Evolutionary conservation across 805 yeast genomes (phyloP).

Genomic region (Starmerella geochares): DNA sequence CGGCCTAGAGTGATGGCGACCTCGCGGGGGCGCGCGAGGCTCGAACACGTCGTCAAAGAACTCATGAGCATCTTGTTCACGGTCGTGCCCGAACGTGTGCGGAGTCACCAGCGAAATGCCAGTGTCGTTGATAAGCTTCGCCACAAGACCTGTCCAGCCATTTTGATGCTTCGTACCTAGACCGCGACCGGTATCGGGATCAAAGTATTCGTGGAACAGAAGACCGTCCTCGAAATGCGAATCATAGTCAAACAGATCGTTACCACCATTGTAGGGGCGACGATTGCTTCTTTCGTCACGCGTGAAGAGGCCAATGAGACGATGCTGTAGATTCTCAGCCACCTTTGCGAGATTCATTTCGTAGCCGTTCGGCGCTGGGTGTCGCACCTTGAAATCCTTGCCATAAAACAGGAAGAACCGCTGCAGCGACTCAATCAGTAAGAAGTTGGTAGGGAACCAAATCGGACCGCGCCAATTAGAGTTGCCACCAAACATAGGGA

Average conservation of each 20-base stretch:
- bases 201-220: constrained; percentile 79
- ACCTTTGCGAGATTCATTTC: constrained; percentile 36
- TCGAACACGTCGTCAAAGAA: constrained; percentile 32
- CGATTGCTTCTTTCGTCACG: constrained; percentile 43
- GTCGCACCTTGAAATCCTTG: constrained; percentile 69
- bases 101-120: constrained; percentile 51
- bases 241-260: constrained; percentile 43
- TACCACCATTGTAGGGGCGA: constrained; percentile 65
- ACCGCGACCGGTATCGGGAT: constrained; percentile 91
- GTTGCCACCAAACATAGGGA: constrained; percentile 92
- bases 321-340: constrained; percentile 80
- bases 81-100: constrained; percentile 28
- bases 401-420: constrained; percentile 84
- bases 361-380: constrained; percentile 53
- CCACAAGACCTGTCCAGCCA: constrained; percentile 93
- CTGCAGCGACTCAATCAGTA: constrained; percentile 76
- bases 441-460: constrained; percentile 88
- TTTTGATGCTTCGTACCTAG: constrained; percentile 89
- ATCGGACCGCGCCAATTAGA: constrained; percentile 97
- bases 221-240: constrained; percentile 63
- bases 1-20: constrained; percentile 23
- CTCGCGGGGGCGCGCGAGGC: constrained; percentile 18
- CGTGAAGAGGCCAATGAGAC: constrained; percentile 69
- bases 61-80: constrained; percentile 30
- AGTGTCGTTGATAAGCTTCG: constrained; percentile 78